phyloP scores from a whole-genome alignment of 2,329 filamentous ascomycete genomes.

The Rhinocladiella mackenziei region DNA sequence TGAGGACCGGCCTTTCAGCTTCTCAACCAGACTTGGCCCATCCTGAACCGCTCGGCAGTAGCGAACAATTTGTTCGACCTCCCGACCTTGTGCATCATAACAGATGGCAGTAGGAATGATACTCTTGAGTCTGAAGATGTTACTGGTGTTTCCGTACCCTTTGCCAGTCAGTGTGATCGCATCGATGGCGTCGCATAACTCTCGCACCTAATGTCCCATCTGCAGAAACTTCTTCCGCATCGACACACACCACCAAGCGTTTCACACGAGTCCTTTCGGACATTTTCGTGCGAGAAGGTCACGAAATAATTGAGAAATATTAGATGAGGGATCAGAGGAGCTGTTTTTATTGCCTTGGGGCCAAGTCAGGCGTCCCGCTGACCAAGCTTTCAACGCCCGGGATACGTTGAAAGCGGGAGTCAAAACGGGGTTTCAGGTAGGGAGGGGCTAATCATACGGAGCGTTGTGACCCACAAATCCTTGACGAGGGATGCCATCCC shows the following conservation, averaged over 20 bases:
- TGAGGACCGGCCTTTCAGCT: slow-evolving; percentile 16
- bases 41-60: slow-evolving; percentile 23
- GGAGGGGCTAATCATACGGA: too few species aligned
- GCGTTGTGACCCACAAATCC: too few species aligned
- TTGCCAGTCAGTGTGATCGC: slow-evolving; percentile 8
- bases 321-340: too few species aligned
- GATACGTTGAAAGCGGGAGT: too few species aligned
- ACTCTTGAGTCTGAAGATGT: slow-evolving; percentile 21
- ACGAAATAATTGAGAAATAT: too few species aligned
- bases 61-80: slow-evolving; percentile 20
- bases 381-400: too few species aligned
- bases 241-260: slow-evolving; percentile 24
- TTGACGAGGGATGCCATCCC: too few species aligned
- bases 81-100: slow-evolving; percentile 14
- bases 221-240: slow-evolving; percentile 9
- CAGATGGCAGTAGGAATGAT: slow-evolving; percentile 13
- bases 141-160: slow-evolving; percentile 20
- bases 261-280: slow-evolving; percentile 43
- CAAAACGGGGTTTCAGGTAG: too few species aligned
- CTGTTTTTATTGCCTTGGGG: too few species aligned
- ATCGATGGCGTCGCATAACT: background rate
- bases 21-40: slow-evolving; percentile 17
- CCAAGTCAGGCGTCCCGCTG: too few species aligned
- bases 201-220: slow-evolving; percentile 13
- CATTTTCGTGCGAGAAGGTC: too few species aligned